Base-by-base conservation (phyloP, 371 early-diverging fungal genomes). In the Amoeboaphelidium occidentale region DNA sequence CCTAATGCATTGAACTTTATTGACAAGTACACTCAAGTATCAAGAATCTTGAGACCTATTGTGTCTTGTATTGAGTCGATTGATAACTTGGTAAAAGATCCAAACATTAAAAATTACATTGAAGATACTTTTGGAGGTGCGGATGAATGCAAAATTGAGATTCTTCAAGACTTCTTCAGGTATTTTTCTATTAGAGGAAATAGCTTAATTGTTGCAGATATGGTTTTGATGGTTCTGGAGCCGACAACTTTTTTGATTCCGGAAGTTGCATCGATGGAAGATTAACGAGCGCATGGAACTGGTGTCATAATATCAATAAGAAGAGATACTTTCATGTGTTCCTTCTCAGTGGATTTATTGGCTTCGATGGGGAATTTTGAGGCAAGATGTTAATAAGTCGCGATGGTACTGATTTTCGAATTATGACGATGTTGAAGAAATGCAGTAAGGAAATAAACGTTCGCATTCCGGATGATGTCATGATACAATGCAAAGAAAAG, bases 211-310 rank as follows among this genome's bases (percentile, higher is more conserved):
- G n/a, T n/a, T n/a, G n/a, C n/a, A n/a, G n/a, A n/a, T n/a, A 76
- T 53, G 96, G 83, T 0, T 94, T 94, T 64, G 93, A 94, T 62
- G 96, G 96, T 0, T 83, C 84, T 27, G 96, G 96, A 12, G 84
- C 82, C 0, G 86, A 86, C 58, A 88, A 87, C 63, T 89, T 83
- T 54, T 87, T 81, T 63, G 62, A 87, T 53, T 93, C 94, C 23
- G 94, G 94, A 22, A 69, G 77, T n/a, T 94, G 96, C 59, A 90
- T 94, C 63, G 96, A 94, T 53, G 96, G 93, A 24, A 69, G 96
- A 39, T 59, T 93, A 52, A 93, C 92, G 0, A 43, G 41, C 24
- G 41, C 43, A 23, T 45, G 45, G 45, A n/a, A 45, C 23, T 45
- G 71, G 93, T 92, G 92, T 66, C 81, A 84, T 23, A 67, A 65